Evolutionary conservation across 345 rosid species (phyloP), one percentile per base, ranked within the genome.

Genomic region (Isatis tinctoria): DNA sequence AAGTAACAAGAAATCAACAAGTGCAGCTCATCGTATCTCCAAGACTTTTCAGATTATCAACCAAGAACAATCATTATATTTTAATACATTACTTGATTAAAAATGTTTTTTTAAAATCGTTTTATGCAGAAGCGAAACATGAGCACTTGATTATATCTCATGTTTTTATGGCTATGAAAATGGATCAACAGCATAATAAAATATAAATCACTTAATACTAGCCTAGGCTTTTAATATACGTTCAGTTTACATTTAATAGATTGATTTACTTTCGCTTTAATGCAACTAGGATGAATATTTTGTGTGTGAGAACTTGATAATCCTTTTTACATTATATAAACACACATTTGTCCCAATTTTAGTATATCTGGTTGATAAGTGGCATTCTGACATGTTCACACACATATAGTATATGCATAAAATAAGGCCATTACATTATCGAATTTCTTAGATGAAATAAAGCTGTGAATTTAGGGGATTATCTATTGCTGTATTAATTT

Each of bases 11-110:
- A 28, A n/a, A 76, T 69, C 65, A 69, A 36, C 70, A 43, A 75
- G 35, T 69, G 79, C 74, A 75, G 74, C 70, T 69, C 71, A 76
- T 64, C 72, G 52, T 56, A 56, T 70, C 75, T 70, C 16, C 71
- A 36, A 27, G 39, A 54, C 60, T 57, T 32, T 24, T 65, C 30
- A 24, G 40, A 65, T 57, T 28, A 65, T 26, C 18, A 59, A 74
- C 52, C 67, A 18, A 27, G 49, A 17, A 56, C 37, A 56, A 30
- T 56, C 2, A 20, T 35, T 35, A 30, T 65, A 32, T 26, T 36
- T n/a, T 22, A 22, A 45, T 45, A 12, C 14, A 27, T 17, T 17
- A 16, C 8, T 39, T 24, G 16, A 45, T 22, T 47, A 30, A 30
- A 43, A 40, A 41, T 9, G 14, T 3, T 14, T 10, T 63, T 16